Evolutionary conservation across 441 rosid genomes (phyloP).

Genomic region (Euphorbia schlechtendalii): DNA sequence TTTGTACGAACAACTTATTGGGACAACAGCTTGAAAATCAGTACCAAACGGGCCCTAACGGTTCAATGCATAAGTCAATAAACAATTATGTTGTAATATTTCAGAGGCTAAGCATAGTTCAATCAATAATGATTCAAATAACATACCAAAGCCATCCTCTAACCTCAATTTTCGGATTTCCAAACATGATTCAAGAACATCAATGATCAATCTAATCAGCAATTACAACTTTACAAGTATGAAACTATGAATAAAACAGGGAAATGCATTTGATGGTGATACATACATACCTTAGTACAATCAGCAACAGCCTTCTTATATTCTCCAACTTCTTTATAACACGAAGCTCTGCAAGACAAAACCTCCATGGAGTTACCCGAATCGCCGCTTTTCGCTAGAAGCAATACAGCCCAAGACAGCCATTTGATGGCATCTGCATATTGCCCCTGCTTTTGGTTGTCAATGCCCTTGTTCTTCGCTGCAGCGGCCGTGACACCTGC

Average conservation of each 20-base stretch:
- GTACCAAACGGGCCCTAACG: too few species aligned
- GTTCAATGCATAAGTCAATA: too few species aligned
- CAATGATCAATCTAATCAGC: too few species aligned
- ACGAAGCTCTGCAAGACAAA: constrained; percentile 79
- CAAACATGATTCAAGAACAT: not conserved
- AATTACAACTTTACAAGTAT: too few species aligned
- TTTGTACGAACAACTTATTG: too few species aligned
- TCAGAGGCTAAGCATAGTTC: too few species aligned
- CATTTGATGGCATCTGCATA: constrained; percentile 98
- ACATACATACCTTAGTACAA: constrained; percentile 83
- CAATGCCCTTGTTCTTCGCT: constrained; percentile 81
- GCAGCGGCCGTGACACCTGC: constrained; percentile 64
- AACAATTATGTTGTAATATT: too few species aligned
- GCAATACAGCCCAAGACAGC: constrained; percentile 93
- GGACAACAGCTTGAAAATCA: too few species aligned
- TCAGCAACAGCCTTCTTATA: constrained; percentile 98
- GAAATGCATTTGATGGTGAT: constrained; percentile 5
- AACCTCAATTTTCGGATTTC: not conserved
- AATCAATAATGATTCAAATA: too few species aligned
- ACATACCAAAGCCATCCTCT: too few species aligned
- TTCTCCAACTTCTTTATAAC: constrained; percentile 98
- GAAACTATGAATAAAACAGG: too few species aligned
- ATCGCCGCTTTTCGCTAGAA: constrained; percentile 65
- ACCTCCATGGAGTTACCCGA: constrained; percentile 45
- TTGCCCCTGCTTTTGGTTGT: constrained; percentile 86